Base-by-base conservation (phyloP, 768 basidiomycete genomes). In the Inosperma sp. region DNA sequence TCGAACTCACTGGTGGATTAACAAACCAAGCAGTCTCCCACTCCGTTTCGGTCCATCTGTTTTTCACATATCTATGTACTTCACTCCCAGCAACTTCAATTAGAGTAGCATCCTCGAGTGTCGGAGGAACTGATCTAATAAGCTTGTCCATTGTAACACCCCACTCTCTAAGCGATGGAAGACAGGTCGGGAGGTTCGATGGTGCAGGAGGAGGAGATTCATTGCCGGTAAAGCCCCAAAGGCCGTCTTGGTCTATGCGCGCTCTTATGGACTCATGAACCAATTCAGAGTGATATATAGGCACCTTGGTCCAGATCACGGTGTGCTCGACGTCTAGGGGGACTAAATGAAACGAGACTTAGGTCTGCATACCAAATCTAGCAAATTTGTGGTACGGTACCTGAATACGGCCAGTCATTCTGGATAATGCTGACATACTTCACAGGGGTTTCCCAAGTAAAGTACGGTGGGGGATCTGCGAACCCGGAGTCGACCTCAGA, bases 1-100 rank as follows among this genome's bases (percentile, higher is more conserved):
- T 17, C 49, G 43, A 4, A 67, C 86, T 62, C 59, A 93, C 90
- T 43, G 84, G 87, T 35, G 90, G 90, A 61, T 93, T 93, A 35
- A 90, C 85, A 60, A 92, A 92, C 91, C 91, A 93, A 2, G 87
- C 88, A 0, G 88, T 89, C 68, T 93, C 91, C 89, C 88, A 93
- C n/a, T 78, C 76, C 4, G 60, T 63, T 60, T 89, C 86, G 14
- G 61, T 58, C 91, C 91, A 93, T 41, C 80, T 70, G 41, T 71
- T 73, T 62, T 68, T 72, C 10, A 93, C 78, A 64, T 85, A 92
- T 42, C 65, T 66, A 27, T 78, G 72, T 35, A 90, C 79, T 55
- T 87, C 82, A 35, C 56, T 62, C 5, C 82, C 82, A 4, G 80
- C 83, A 37, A 62, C 62, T 40, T 63, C 63, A 8, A 86, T 72